phyloP scores from a whole-genome alignment of 2,329 filamentous ascomycete genomes.

The Stachybotrys echinatus region DNA sequence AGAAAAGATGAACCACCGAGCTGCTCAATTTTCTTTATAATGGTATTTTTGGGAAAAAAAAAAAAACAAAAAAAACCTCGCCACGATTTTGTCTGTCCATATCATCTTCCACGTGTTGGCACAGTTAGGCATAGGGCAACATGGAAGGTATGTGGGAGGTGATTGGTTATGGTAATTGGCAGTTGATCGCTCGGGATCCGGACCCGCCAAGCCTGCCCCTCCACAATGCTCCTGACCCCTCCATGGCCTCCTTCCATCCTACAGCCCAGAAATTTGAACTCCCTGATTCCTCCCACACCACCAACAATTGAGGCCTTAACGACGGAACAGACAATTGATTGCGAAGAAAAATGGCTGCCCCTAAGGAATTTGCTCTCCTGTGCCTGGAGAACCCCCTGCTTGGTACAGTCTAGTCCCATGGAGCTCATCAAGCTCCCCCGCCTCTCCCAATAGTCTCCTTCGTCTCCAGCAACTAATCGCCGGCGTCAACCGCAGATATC shows the following conservation, averaged over 20 bases:
- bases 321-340: conserved; percentile 15
- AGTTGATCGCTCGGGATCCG: not conserved
- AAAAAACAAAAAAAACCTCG: too few species aligned
- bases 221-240: not conserved
- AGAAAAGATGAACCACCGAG: too few species aligned
- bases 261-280: too few species aligned
- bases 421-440: too few species aligned
- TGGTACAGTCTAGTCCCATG: conserved; percentile 61
- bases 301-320: conserved; percentile 11
- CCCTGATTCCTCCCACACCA: conserved; percentile 19
- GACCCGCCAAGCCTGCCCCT: not conserved
- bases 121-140: too few species aligned
- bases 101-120: too few species aligned
- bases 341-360: conserved; percentile 58
- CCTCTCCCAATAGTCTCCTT: conserved; percentile 4
- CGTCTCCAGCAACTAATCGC: not conserved
- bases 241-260: too few species aligned
- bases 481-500: conserved; percentile 59
- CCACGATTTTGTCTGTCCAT: too few species aligned
- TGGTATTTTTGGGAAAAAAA: too few species aligned
- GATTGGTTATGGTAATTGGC: too few species aligned
- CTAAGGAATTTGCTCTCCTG: conserved; percentile 81
- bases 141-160: too few species aligned
- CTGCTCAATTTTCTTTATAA: too few species aligned
- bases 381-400: conserved; percentile 97